A percentile compares a stretch with the other conserved stretches of the same genome.
These are phyloP conservation scores for Plasmodium vivax DNA, from an alignment of 169 alveolate species.

Conservation along the genomic window DNA sequence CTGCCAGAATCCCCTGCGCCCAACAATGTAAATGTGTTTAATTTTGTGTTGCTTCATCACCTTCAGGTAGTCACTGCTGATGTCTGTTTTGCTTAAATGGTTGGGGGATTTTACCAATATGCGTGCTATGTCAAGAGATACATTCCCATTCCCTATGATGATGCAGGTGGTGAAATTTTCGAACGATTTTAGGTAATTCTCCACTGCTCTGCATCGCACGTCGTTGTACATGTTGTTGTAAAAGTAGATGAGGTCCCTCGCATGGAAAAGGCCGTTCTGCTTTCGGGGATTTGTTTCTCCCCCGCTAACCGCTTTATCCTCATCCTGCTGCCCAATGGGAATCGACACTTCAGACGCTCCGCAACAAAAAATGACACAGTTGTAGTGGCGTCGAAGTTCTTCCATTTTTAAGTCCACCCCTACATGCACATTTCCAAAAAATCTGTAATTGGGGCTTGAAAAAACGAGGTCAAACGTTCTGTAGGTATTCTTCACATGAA, in stretches of 20 bases:
- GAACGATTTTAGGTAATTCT: conserved; percentile 33
- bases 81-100: conserved; percentile 48
- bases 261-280: conserved; percentile 23
- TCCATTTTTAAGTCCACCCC: conserved; percentile 77
- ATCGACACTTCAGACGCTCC: conserved; percentile 85
- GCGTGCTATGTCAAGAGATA: conserved; percentile 88
- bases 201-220: conserved; percentile 28
- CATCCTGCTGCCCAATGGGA: not conserved
- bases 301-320: not conserved
- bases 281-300: too few relatives aligned
- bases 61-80: conserved; percentile 21
- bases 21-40: conserved; percentile 55
- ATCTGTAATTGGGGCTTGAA: conserved; percentile 75
- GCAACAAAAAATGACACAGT: conserved; percentile 81
- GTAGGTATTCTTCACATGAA: conserved; percentile 80
- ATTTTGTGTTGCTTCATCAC: conserved; percentile 3
- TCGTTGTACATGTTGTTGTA: conserved; percentile 45
- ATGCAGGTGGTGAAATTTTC: conserved; percentile 48
- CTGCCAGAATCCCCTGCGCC: conserved; percentile 57
- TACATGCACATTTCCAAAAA: conserved; percentile 86
- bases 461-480: conserved; percentile 77
- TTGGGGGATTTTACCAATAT: conserved; percentile 72
- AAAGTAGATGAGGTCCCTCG: conserved; percentile 28
- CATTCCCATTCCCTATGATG: conserved; percentile 92
- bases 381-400: conserved; percentile 75